Evolutionary conservation across 2,329 filamentous ascomycete genomes (phyloP).

Genomic region (Ambrosiella cleistominuta): DNA sequence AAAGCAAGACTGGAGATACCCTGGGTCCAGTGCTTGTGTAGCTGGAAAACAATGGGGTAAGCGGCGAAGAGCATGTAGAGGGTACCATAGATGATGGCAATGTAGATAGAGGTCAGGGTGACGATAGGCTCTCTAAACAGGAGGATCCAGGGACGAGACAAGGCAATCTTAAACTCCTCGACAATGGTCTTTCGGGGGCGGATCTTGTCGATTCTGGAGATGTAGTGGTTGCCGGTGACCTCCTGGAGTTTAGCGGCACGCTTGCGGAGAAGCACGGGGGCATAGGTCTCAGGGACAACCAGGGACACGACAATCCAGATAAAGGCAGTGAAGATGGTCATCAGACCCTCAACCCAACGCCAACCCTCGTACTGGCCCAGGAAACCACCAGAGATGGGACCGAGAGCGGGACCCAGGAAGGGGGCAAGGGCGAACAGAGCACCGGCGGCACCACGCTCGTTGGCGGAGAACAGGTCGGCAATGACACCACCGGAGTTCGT

Average conservation of each 20-base stretch:
- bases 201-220: conserved; percentile 29
- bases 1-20: conserved; percentile 45
- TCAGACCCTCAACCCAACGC: conserved; percentile 47
- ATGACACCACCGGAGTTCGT: conserved; percentile 47
- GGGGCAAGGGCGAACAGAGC: conserved; percentile 44
- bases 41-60: conserved; percentile 45
- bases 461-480: conserved; percentile 42
- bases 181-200: conserved; percentile 26
- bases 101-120: conserved; percentile 43
- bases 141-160: conserved; percentile 47
- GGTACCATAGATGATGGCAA: conserved; percentile 40
- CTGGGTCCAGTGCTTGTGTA: conserved; percentile 36
- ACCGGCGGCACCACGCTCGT: conserved; percentile 38
- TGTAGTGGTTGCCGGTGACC: conserved; percentile 37
- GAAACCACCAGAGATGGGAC: conserved; percentile 47
- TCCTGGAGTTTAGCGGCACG: conserved; percentile 33
- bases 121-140: conserved; percentile 52
- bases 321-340: conserved; percentile 41
- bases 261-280: conserved; percentile 36
- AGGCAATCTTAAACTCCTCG: conserved; percentile 34
- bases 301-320: conserved; percentile 37
- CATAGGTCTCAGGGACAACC: conserved; percentile 42
- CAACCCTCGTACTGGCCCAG: conserved; percentile 41
- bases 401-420: conserved; percentile 42
- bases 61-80: conserved; percentile 38